Evolutionary conservation across 23 red algal genomes (phyloP), one percentile per base, ranked within the genome.

Genomic region (Agarophyton chilense): DNA sequence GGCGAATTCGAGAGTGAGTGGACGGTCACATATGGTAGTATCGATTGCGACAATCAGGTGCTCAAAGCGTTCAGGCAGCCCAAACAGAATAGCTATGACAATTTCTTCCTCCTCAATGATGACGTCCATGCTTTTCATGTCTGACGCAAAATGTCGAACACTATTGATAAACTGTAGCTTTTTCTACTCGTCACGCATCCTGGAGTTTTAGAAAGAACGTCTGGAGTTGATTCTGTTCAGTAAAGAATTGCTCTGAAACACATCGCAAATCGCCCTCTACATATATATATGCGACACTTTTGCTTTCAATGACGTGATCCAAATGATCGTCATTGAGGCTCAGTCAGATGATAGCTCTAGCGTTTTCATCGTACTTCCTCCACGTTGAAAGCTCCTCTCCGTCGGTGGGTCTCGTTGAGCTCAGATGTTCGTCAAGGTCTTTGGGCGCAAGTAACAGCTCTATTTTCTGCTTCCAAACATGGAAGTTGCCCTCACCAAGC

Each of bases 31-130:
- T 41, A 71, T 74, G 14, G 64, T 46, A 25, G 78, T 64, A 0
- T 87, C 60, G n/a, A 87, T 55, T 14, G 64, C 57, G 28, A 87
- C 57, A 58, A 87, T 87, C 21, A 72, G 65, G 68, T 75, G 24
- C 1, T 87, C 82, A 56, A 56, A 76, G 12, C 44, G 44, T 47
- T 47, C 44, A 0, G 81, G 57, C 9, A 85, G 1, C 9, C 81
- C 62, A 50, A 0, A 50, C 45, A 85, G 38, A 32, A 85, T 72
- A 47, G 41, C 41, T 54, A 85, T 85, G 25, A 0, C 19, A 1
- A 85, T 72, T 67, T 1, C 81, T 31, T 39, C 64, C 62, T 85
- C 60, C 33, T n/a, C 17, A 46, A 85, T 42, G 12, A 22, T 32
- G 52, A 80, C 43, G 43, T 80, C 76, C 76, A 2, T 60, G 47